Evolutionary conservation across 192 early-diverging fungal species (phyloP).

Genomic region (Dissophora ornata): DNA sequence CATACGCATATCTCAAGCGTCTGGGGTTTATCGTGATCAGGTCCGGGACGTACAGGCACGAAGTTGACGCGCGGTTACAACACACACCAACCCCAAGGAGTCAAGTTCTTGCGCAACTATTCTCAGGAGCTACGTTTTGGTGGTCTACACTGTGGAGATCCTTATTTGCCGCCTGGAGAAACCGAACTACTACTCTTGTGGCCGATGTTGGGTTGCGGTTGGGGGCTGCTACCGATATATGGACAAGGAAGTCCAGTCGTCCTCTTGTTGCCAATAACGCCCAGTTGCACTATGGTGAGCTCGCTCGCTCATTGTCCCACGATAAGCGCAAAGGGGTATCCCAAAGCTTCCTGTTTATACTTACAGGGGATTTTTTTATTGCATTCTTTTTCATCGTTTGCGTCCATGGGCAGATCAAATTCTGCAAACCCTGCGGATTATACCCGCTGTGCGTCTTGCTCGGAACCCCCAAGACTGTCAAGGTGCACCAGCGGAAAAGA

Average conservation of each 20-base stretch:
- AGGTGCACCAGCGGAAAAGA: background rate
- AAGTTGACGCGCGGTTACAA: background rate
- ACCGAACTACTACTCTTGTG: background rate
- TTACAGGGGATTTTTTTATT: too few relatives aligned
- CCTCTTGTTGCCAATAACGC: conserved; percentile 27
- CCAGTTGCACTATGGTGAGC: conserved; percentile 20
- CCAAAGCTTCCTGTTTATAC: too few relatives aligned
- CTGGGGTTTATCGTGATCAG: conserved; percentile 62
- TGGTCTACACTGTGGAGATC: background rate
- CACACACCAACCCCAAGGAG: background rate
- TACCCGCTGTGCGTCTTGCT: conserved; percentile 28
- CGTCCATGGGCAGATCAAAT: conserved; percentile 33
- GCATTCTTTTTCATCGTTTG: too few relatives aligned
- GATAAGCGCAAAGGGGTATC: too few relatives aligned
- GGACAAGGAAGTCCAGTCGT: background rate
- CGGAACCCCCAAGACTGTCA: background rate
- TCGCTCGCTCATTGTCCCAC: too few relatives aligned
- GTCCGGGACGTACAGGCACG: conserved; percentile 25
- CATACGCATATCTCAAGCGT: conserved; percentile 65
- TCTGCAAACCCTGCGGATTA: conserved; percentile 45
- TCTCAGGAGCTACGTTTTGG: background rate
- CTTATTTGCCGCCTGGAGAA: background rate
- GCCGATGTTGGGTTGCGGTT: conserved; percentile 2
- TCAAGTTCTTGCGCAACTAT: background rate
- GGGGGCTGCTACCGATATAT: background rate